phyloP scores from a whole-genome alignment of 2,329 filamentous ascomycete species.

The Alternaria arborescens region DNA sequence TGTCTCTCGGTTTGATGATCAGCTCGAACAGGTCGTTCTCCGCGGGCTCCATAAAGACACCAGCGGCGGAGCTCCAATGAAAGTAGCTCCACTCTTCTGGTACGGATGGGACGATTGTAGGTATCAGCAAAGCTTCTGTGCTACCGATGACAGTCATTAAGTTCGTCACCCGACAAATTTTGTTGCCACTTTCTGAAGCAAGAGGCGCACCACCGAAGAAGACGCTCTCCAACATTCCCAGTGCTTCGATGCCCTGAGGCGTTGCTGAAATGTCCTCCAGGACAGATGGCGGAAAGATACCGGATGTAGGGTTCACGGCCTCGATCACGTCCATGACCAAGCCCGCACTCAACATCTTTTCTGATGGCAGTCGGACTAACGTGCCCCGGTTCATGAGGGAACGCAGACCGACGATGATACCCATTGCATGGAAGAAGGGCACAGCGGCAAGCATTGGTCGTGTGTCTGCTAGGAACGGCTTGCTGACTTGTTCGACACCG shows the following conservation, averaged over 20 bases:
- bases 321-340: slow-evolving; percentile 6
- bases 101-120: not conserved
- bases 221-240: not conserved
- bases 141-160: not conserved
- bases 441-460: not conserved
- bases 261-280: slow-evolving; percentile 4
- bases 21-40: slow-evolving; percentile 5
- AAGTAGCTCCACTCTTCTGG: slow-evolving; percentile 8
- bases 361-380: slow-evolving; percentile 1
- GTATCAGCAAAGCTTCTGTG: slow-evolving; percentile 1
- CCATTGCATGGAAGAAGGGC: slow-evolving; percentile 12
- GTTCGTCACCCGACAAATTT: slow-evolving; percentile 1
- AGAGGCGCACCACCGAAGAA: slow-evolving; percentile 7
- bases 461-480: not conserved
- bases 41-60: slow-evolving; percentile 9
- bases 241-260: not conserved
- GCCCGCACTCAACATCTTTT: slow-evolving; percentile 4
- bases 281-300: slow-evolving; percentile 6
- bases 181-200: not conserved
- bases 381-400: slow-evolving; percentile 4
- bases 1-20: slow-evolving; percentile 8
- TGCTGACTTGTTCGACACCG: not conserved
- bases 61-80: not conserved
- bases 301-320: not conserved
- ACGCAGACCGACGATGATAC: not conserved